Evolutionary conservation across 2,329 filamentous ascomycete species (phyloP).

Genomic region (Penicillium fuscoglaucum): DNA sequence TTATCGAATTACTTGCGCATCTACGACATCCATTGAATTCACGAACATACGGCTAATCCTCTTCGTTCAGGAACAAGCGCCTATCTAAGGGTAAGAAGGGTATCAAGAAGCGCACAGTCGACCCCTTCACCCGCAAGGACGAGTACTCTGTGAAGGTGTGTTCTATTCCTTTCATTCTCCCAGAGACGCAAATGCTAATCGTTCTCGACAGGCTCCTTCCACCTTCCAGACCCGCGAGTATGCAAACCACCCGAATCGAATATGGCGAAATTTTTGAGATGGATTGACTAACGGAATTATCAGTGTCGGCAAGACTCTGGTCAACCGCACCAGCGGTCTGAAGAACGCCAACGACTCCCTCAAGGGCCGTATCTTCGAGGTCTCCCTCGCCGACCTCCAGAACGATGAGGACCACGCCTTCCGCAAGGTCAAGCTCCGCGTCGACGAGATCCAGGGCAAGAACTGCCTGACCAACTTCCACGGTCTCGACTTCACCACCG

Average conservation of each 20-base stretch:
- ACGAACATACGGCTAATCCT: constrained; percentile 21
- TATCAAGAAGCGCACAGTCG: constrained; percentile 98
- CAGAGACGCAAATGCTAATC: constrained; percentile 19
- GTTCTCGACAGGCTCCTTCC: constrained; percentile 70
- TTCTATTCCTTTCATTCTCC: constrained; percentile 4
- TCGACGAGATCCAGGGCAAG: constrained; percentile 99
- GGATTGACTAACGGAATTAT: constrained; percentile 23
- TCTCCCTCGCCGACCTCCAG: constrained; percentile 97
- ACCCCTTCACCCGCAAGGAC: constrained; percentile 98
- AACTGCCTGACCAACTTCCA: constrained; percentile 99
- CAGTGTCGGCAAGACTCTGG: constrained; percentile 99
- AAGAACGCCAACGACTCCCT: constrained; percentile 99
- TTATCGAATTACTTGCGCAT: constrained; percentile 11
- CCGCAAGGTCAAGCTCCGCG: constrained; percentile 98
- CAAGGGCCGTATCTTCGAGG: constrained; percentile 98
- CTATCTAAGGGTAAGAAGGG: constrained; percentile 99
- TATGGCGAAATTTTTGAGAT: not conserved
- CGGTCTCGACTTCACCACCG: constrained; percentile 99
- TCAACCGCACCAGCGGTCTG: constrained; percentile 98
- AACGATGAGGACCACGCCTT: constrained; percentile 99
- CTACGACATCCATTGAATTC: constrained; percentile 1
- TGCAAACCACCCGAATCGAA: constrained; percentile 42
- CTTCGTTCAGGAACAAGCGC: constrained; percentile 84
- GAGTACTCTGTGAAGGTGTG: constrained; percentile 96
- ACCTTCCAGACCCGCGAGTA: constrained; percentile 98